Evolutionary conservation across 2,329 filamentous ascomycete species (phyloP), one percentile per base, ranked within the genome.

Genomic region (Colletotrichum viniferum): DNA sequence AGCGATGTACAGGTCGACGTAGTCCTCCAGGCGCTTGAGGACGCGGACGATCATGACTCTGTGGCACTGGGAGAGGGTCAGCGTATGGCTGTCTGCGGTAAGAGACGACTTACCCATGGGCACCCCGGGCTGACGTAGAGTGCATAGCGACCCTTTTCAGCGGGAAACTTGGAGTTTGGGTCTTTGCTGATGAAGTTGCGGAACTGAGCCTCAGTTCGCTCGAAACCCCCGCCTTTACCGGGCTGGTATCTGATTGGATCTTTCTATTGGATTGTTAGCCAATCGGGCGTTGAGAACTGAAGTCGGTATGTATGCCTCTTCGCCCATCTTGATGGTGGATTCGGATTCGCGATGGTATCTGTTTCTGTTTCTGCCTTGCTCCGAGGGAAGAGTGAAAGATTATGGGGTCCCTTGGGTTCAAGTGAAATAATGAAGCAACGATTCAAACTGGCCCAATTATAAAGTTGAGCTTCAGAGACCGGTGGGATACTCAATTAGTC

Each of bases 1-100:
- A 9, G 95, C 92, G 8, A 90, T 89, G n/a, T 93, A 94, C 75
- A 91, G 89, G 7, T 91, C 87, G 69, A 96, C 90, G 76, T 94
- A 87, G 66, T 93, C 89, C 74, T 96, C 93, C 0, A 96, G 88
- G 0, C 93, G 93, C 83, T 96, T 96, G 71, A 96, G 86, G 69
- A 91, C 89, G 63, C 94, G 90, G 2, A 93, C 92, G 77, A 96
- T 95, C 77, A 95, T 85, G 2, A 93, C 93, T 64, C 94, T 90
- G 81, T 96, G 94, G 14, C 94, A 94, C 92, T 85, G 13, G 2
- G 26, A 16, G 8, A 14, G 4, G 4, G 12, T 69, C 34, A 62
- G 52, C 21, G 7, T 0, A 4, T 1, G 28, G 2, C 5, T 14
- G 10, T 16, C 12, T 4, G 2, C 18, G 0, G 36, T 9, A 4